Base-by-base conservation (phyloP, 495 filamentous ascomycete genomes). In the Saxophila tyrrhenica region DNA sequence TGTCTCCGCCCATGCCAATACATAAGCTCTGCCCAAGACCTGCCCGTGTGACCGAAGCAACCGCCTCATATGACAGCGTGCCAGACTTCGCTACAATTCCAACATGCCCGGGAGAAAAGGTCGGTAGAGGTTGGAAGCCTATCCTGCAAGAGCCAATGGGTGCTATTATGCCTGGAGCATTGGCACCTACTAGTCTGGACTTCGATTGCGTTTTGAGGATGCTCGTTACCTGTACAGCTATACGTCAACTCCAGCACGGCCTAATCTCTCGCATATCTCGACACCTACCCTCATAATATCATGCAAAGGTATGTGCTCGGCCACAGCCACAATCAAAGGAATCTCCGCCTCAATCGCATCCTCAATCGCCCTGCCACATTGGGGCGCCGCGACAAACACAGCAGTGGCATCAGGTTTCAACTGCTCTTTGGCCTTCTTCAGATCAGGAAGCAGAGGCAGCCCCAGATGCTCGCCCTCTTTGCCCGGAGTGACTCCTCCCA, bases 291-390 rank as follows among this genome's bases (percentile, higher is more conserved):
- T 74, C 50, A 92, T 73, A 52, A 94, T 83, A 62, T 94, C 86
- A 69, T 94, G 87, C 35, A 94, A 66, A 5, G 89, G 88, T 50
- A 95, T 87, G 66, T 95, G 89, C 65, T 95, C 89, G 1, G 89
- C 89, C 41, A 95, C 89, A 10, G 87, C 86, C 3, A 94, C 87
- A 50, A 95, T 82, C 1, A 94, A 75, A 11, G 88, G 86, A 8
- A 95, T 85, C 62, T 92, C 87, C 2, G 87, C 87, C 59, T 87
- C 87, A 49, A 95, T 87, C 0, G 89, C 88, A 62, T 94, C 86
- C 63, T 90, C 83, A 62, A 95, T 94, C 8, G 89, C 89, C 38
- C 70, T 69, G 1, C 82, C 73, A 5, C 89, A 88, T 56, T 86
- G 79, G 49, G 83, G 78, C 20, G 89, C 89, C 1, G 89, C 81